Evolutionary conservation across 768 basidiomycete species (phyloP), one percentile per base, ranked within the genome.

Genomic region (Lyophyllum shimeji): DNA sequence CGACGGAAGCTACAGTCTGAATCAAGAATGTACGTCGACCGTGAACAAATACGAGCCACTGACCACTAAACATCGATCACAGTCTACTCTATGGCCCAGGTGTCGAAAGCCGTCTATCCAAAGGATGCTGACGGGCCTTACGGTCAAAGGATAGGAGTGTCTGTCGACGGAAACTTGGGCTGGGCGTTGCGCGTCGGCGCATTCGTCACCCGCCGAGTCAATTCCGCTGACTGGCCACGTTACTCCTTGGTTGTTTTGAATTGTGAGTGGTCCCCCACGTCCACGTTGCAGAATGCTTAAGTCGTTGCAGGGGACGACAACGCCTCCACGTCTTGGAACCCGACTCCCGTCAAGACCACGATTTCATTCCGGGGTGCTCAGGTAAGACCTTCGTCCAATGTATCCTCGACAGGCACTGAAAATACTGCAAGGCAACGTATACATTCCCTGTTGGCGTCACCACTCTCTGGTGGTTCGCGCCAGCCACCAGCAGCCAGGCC

Each of bases 401-500:
- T 29, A 45, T 34, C n/a, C 40, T 54, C 25, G n/a, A 27, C 18
- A 31, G 13, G 44, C 43, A n/a, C 45, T 34, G 4, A 2, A 31
- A 24, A 46, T 21, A 23, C 29, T 44, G n/a, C 13, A 20, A 81
- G 83, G 89, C 87, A 2, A 80, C 74, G 1, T 87, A 88, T 66
- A 88, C 86, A 2, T 92, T 92, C 75, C 88, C 89, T 1, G 87
- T 90, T 13, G 89, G 89, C 24, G 83, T 90, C 3, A 80, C 80
- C 0, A 82, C 81, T 6, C 63, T 82, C 8, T 81, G 78, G 79
- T 81, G 78, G 79, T 80, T 72, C 56, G 78, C 63, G 6, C 61
- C 61, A 15, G 58, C 58, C 29, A 57, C 55, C 7, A 20, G 58
- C 15, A 33, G 39, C 12, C 48, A 49, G 29, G 49, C 29, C 18